Base-by-base conservation (phyloP, 2,329 filamentous ascomycete species). In the Xylaria sp. region DNA sequence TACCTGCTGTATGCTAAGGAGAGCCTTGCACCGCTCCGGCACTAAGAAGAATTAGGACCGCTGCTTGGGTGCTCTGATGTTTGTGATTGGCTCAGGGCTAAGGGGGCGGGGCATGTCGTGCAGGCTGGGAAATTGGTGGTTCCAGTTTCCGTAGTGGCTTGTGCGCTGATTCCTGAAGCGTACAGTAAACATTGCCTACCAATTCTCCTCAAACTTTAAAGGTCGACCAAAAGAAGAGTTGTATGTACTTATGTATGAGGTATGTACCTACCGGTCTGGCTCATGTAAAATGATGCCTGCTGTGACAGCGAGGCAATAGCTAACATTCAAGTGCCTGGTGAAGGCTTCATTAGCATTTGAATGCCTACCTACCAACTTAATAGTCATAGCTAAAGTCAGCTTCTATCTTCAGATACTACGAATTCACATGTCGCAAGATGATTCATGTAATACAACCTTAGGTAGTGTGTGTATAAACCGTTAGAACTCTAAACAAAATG, bases 81-180 rank as follows among this genome's bases (percentile, higher is more conserved):
- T 32, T 18, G n/a, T 63, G 63, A 70, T 72, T 72, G 70, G 70
- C 36, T 18, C 10, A 15, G 25, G n/a, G 62, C 64, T 69, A 70
- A 70, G 66, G 72, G 72, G 66, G 65, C 70, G 72, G 75, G 68
- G 69, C 71, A 66, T 60, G 65, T 69, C 66, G 69, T 69, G 74
- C 72, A 75, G 72, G 71, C 73, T 75, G 74, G 75, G 74, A 76
- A 76, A 76, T 76, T 76, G 73, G 70, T 30, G 62, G 60, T 58
- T 45, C 63, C 63, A 62, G 65, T 70, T 53, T 59, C 52, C 32
- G 25, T 48, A 1, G 52, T 67, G 64, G 65, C 59, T 46, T 66
- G 67, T 70, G 65, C 60, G 13, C 28, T 43, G 28, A 63, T 34
- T 56, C 50, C 57, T 25, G 41, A 48, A 58, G 45, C 39, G 41